Conservation (phyloP, 2,329 filamentous ascomycete species). For the Boeremia lycopersici region DNA sequence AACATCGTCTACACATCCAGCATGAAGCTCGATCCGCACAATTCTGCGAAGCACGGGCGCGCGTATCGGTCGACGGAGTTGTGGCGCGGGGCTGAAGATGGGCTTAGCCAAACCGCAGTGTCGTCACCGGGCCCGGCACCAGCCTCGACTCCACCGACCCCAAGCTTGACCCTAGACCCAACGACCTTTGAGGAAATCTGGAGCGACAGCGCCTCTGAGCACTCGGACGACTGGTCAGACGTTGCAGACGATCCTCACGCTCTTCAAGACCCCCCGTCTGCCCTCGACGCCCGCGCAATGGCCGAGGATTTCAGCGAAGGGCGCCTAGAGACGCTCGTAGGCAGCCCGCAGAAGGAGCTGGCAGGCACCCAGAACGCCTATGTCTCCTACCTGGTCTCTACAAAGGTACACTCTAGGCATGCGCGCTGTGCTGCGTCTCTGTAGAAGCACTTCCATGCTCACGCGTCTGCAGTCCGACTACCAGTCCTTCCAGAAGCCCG, state of each 20-base stretch:
- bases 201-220: conserved; percentile 2
- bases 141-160: conserved; percentile 11
- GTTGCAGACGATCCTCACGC: neutral
- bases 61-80: neutral
- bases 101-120: neutral
- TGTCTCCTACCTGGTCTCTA: conserved; percentile 93
- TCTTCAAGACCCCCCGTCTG: neutral
- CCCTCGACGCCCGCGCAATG: conserved; percentile 30
- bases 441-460: conserved; percentile 13
- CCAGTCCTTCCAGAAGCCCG: conserved; percentile 83
- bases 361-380: conserved; percentile 96
- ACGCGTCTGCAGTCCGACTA: conserved; percentile 76
- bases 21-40: neutral
- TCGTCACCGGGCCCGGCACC: conserved; percentile 5
- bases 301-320: conserved; percentile 60
- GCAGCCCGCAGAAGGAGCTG: conserved; percentile 88
- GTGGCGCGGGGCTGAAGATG: conserved; percentile 3
- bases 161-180: conserved; percentile 1
- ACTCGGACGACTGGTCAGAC: conserved; percentile 5
- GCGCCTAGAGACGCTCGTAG: conserved; percentile 81
- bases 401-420: conserved; percentile 65
- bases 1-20: neutral
- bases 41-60: neutral
- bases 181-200: conserved; percentile 8
- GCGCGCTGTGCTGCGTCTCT: neutral